A percentile compares a stretch with the other conserved stretches of the same genome.
These are phyloP conservation scores for Asparagopsis taxiformis DNA, from an alignment of 31 red algal genomes.

Conservation along the genomic window DNA sequence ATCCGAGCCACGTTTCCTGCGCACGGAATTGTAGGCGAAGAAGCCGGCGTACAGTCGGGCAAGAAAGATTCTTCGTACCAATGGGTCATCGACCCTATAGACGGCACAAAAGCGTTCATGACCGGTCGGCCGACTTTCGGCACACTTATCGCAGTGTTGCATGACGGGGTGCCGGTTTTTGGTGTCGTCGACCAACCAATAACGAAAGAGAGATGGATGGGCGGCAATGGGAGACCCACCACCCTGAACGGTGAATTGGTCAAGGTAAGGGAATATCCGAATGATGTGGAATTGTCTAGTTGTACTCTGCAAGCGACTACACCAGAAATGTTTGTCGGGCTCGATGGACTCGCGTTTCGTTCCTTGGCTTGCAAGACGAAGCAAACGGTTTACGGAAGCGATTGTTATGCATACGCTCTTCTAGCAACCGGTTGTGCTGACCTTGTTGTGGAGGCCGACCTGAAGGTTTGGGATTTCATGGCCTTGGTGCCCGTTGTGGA, in stretches of 20 bases:
- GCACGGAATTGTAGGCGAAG: conserved; percentile 79
- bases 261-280: not conserved
- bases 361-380: conserved; percentile 31
- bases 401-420: conserved; percentile 95
- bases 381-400: conserved; percentile 70
- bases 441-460: conserved; percentile 91
- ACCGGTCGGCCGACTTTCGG: conserved; percentile 93
- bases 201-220: conserved; percentile 80
- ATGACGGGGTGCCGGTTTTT: conserved; percentile 55
- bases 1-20: conserved; percentile 45
- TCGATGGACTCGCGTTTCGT: conserved; percentile 52
- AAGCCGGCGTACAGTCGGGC: conserved; percentile 19
- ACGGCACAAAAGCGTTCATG: conserved; percentile 93
- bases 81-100: conserved; percentile 96
- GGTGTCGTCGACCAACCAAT: conserved; percentile 88
- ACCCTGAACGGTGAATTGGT: conserved; percentile 28
- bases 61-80: conserved; percentile 25
- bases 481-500: conserved; percentile 83
- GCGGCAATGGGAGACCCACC: conserved; percentile 44
- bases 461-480: conserved; percentile 94
- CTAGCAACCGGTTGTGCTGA: conserved; percentile 75
- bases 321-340: conserved; percentile 85
- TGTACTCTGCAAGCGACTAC: conserved; percentile 75
- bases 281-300: conserved; percentile 11
- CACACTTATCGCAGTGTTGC: conserved; percentile 83